These are phyloP conservation scores for Candida caryicola DNA, from an alignment of 805 yeast species.

Conservation along the genomic window DNA sequence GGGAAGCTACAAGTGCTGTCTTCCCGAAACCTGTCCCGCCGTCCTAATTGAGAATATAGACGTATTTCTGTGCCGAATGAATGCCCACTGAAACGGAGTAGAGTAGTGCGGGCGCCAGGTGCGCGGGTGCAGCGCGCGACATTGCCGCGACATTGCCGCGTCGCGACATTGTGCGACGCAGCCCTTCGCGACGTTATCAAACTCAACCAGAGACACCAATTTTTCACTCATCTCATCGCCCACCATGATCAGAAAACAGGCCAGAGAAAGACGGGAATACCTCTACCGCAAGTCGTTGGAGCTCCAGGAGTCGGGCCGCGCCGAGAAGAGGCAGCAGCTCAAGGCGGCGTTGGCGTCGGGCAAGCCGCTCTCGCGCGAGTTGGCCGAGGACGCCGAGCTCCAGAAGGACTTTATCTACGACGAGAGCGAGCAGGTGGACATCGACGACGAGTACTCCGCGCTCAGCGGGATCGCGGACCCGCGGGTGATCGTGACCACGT, in stretches of 20 bases:
- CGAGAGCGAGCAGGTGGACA: constrained; percentile 63
- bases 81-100: too few species aligned
- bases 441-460: constrained; percentile 91
- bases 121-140: too few species aligned
- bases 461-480: constrained; percentile 89
- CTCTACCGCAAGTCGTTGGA: constrained; percentile 85
- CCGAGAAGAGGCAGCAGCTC: constrained; percentile 82
- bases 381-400: constrained; percentile 80
- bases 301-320: constrained; percentile 81
- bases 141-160: too few species aligned
- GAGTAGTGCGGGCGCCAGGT: too few species aligned
- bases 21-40: too few species aligned
- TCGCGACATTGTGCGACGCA: constrained; percentile 3
- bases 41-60: too few species aligned
- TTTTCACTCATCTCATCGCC: constrained; percentile 8
- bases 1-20: too few species aligned
- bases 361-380: constrained; percentile 81
- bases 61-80: too few species aligned
- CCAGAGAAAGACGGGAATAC: constrained; percentile 94
- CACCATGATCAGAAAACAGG: constrained; percentile 77
- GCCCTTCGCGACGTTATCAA: background rate
- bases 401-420: constrained; percentile 85
- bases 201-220: too few species aligned
- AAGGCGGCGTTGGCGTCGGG: constrained; percentile 90
- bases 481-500: constrained; percentile 85